Evolutionary conservation across 2,329 filamentous ascomycete species (phyloP).

Genomic region (Bipolaris sorokiniana): DNA sequence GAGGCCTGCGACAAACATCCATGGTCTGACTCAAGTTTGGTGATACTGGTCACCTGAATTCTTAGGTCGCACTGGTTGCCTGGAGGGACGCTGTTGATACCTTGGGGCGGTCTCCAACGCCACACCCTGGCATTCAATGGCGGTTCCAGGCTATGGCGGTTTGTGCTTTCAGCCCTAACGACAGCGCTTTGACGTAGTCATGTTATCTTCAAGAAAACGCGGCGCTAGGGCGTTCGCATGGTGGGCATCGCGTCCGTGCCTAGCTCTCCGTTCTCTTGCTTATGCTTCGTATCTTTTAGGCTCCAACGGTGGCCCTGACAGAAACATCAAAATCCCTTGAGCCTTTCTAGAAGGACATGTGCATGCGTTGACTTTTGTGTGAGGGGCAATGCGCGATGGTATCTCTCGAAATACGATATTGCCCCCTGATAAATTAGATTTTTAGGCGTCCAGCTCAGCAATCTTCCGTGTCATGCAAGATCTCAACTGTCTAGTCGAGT

Average conservation of each 20-base stretch:
- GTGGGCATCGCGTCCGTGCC: background rate
- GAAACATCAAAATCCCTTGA: background rate
- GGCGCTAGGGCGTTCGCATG: background rate
- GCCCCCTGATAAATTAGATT: background rate
- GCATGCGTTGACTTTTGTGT: background rate
- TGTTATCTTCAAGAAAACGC: background rate
- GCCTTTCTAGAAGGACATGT: background rate
- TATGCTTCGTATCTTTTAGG: background rate
- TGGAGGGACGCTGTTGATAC: background rate
- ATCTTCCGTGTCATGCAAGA: background rate
- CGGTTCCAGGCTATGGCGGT: background rate
- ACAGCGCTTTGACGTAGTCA: background rate
- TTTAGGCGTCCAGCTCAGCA: background rate
- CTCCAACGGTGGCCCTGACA: background rate
- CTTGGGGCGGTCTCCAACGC: background rate
- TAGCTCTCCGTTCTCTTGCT: background rate
- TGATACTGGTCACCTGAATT: background rate
- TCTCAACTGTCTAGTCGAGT: background rate
- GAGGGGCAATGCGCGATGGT: no score
- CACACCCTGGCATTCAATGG: background rate
- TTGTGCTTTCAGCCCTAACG: background rate
- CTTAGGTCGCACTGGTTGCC: conserved; percentile 1
- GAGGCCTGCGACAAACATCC: background rate
- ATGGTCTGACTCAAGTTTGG: background rate
- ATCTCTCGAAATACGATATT: background rate